Evolutionary conservation across 495 filamentous ascomycete species (phyloP).

Genomic region (Pseudotulostoma volvatum): DNA sequence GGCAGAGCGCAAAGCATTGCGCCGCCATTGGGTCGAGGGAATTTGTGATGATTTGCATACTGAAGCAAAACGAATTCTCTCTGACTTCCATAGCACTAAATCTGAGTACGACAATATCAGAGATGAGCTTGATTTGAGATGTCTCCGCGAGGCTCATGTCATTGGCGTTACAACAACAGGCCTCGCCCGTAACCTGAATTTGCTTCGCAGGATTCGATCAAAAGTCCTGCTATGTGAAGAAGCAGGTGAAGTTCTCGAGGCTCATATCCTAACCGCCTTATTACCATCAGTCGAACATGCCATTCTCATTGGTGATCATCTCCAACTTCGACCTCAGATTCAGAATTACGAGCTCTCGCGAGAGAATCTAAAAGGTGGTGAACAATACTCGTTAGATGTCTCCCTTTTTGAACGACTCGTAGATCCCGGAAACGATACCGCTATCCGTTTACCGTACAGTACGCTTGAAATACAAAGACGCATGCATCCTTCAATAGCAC

Average conservation of each 20-base stretch:
- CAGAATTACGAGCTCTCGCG: conserved; percentile 44
- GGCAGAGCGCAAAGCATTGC: conserved; percentile 11
- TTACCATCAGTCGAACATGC: conserved; percentile 47
- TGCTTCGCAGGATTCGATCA: conserved; percentile 40
- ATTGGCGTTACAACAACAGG: conserved; percentile 65
- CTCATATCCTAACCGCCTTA: conserved; percentile 44
- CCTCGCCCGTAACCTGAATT: conserved; percentile 44
- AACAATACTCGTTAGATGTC: conserved; percentile 40
- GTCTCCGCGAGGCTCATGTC: conserved; percentile 31
- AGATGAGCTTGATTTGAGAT: conserved; percentile 22
- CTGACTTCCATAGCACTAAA: conserved; percentile 20
- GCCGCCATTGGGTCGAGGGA: conserved; percentile 4
- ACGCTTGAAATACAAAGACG: conserved; percentile 47
- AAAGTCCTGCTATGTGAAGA: conserved; percentile 61
- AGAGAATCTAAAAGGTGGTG: conserved; percentile 36
- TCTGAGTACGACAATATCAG: conserved; percentile 15
- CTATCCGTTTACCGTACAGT: conserved; percentile 32
- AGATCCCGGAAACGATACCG: conserved; percentile 9
- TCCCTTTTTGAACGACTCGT: conserved; percentile 53
- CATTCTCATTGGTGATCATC: conserved; percentile 57
- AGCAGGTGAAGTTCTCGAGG: conserved; percentile 54
- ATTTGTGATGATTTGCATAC: conserved; percentile 13
- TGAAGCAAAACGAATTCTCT: conserved; percentile 8
- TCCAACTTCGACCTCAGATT: conserved; percentile 48
- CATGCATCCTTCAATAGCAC: conserved; percentile 55